Evolutionary conservation across 2,329 filamentous ascomycete genomes (phyloP).

Genomic region (Venturia nashicola): DNA sequence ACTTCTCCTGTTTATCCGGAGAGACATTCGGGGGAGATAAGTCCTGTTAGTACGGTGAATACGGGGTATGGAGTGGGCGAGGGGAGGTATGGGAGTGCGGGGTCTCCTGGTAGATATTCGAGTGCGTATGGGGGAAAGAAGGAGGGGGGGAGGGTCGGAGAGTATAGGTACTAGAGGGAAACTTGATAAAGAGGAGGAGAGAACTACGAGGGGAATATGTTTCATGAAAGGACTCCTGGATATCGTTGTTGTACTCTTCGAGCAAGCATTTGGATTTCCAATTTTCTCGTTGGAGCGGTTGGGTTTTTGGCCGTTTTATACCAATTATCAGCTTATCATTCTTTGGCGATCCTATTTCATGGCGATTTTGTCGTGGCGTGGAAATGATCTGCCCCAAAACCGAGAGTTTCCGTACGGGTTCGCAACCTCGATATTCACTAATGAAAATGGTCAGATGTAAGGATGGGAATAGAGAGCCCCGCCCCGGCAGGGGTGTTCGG

Average conservation of each 20-base stretch:
- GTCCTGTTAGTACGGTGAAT: neutral
- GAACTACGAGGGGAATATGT: neutral
- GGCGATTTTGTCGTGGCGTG: no score
- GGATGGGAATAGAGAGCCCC: no score
- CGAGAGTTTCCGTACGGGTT: no score
- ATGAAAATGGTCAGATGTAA: no score
- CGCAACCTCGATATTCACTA: no score
- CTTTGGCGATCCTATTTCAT: no score
- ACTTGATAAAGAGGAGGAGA: neutral
- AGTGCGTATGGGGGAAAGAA: neutral
- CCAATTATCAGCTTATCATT: neutral
- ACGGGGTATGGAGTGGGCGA: neutral
- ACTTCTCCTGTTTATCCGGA: neutral
- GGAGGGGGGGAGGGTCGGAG: neutral
- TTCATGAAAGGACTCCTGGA: no score
- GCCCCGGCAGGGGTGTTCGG: no score
- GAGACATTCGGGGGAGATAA: neutral
- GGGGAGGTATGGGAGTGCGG: neutral
- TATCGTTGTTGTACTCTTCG: no score
- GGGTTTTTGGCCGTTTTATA: neutral
- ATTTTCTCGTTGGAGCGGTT: no score
- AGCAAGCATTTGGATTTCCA: no score
- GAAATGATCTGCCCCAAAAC: no score
- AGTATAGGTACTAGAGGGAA: neutral
- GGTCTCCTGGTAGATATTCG: slow-evolving; percentile 3